These are phyloP conservation scores for Neohortaea acidophila DNA, from an alignment of 495 filamentous ascomycete genomes.

Conservation along the genomic window DNA sequence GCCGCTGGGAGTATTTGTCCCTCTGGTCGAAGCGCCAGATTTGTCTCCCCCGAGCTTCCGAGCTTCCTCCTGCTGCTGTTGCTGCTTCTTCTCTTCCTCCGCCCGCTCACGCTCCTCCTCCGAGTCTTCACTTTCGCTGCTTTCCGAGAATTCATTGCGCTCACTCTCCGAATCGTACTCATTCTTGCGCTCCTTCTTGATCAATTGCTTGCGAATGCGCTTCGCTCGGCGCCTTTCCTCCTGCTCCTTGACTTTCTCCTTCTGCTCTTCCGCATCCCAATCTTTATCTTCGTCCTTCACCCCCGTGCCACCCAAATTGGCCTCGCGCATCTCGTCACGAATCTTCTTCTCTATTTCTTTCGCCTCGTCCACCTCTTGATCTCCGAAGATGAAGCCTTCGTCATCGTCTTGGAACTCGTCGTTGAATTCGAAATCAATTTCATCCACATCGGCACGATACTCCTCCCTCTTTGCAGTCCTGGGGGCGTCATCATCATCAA, in stretches of 20 bases:
- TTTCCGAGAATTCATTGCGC: conserved; percentile 1
- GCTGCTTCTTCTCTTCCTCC: conserved; percentile 55
- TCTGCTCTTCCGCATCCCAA: conserved; percentile 62
- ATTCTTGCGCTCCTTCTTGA: conserved; percentile 57
- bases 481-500: conserved; percentile 36
- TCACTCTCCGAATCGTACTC: conserved; percentile 10
- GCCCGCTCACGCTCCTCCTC: conserved; percentile 40
- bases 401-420: conserved; percentile 70
- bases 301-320: conserved; percentile 54
- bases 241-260: conserved; percentile 52
- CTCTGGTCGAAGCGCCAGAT: conserved; percentile 37
- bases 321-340: conserved; percentile 71
- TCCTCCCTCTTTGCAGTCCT: conserved; percentile 48
- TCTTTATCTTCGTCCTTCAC: conserved; percentile 57
- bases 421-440: conserved; percentile 28
- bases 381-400: conserved; percentile 62
- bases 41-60: conserved; percentile 30
- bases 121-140: conserved; percentile 25
- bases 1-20: conserved; percentile 59
- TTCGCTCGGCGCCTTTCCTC: conserved; percentile 36
- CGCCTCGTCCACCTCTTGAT: conserved; percentile 47
- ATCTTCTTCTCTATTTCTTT: conserved; percentile 77
- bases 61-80: conserved; percentile 48
- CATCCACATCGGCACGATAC: conserved; percentile 25
- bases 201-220: conserved; percentile 54